A percentile compares a stretch with the other conserved stretches of the same genome.
These are phyloP conservation scores for Haematococcus sp. DNA, from an alignment of 139 green algal species.

Conservation along the genomic window DNA sequence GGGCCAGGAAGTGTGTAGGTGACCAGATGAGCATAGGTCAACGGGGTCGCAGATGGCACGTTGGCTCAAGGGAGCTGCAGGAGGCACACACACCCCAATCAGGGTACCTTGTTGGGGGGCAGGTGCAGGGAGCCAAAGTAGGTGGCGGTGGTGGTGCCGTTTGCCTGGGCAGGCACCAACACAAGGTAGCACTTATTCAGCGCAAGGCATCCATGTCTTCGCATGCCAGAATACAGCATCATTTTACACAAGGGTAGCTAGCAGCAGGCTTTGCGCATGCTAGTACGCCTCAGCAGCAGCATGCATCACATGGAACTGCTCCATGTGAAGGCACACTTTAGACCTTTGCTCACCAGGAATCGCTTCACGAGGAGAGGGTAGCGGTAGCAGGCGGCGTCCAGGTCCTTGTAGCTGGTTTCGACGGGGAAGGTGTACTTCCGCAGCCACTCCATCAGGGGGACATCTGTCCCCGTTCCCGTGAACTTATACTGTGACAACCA, in stretches of 20 bases:
- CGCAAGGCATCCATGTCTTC: no score
- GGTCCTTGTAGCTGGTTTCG: conserved; percentile 36
- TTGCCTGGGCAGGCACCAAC: not conserved
- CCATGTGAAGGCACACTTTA: no score
- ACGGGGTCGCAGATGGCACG: no score
- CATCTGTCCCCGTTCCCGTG: conserved; percentile 35
- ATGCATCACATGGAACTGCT: no score
- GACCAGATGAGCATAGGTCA: no score
- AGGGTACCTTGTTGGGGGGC: conserved; percentile 23
- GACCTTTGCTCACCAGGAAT: not conserved
- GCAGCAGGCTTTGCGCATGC: not conserved
- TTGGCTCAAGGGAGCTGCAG: no score
- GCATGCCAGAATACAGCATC: no score
- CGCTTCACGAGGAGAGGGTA: conserved; percentile 8
- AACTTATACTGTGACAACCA: conserved; percentile 28
- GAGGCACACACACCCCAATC: no score
- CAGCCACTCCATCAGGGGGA: conserved; percentile 52
- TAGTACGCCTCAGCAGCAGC: no score
- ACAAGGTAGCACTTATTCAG: no score
- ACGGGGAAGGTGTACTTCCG: conserved; percentile 47
- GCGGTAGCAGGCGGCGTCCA: conserved; percentile 12
- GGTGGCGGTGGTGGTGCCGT: conserved; percentile 33
- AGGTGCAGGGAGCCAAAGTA: conserved; percentile 37
- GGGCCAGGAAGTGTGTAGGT: no score
- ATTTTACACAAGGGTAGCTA: no score